phyloP scores from a whole-genome alignment of 2,329 filamentous ascomycete genomes.

The Ceratocystis variospora region DNA sequence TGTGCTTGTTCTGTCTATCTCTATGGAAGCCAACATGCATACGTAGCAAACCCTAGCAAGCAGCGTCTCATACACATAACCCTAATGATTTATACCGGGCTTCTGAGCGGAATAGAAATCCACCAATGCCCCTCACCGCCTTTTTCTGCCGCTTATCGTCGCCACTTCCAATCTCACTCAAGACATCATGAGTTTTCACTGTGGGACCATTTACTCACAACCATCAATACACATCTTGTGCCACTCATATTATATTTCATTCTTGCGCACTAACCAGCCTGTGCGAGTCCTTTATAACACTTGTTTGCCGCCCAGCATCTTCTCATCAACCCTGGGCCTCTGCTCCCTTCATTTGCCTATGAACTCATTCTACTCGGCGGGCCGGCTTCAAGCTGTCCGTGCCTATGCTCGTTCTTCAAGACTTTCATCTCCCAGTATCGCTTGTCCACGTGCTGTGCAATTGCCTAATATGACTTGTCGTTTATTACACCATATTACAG shows the following conservation, averaged over 20 bases:
- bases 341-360: background rate
- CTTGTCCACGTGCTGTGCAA: background rate
- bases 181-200: background rate
- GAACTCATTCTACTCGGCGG: background rate
- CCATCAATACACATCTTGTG: background rate
- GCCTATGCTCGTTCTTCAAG: slow-evolving; percentile 1
- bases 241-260: background rate
- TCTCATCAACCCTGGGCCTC: background rate
- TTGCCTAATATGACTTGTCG: background rate
- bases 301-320: background rate
- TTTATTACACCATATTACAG: background rate
- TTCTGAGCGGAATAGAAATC: background rate
- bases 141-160: slow-evolving; percentile 8
- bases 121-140: background rate
- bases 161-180: background rate
- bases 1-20: no score
- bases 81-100: background rate
- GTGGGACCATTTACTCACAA: background rate
- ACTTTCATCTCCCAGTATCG: background rate
- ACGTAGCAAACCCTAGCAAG: background rate
- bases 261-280: background rate
- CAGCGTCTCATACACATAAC: background rate
- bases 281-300: background rate
- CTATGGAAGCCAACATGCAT: no score
- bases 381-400: slow-evolving; percentile 9